Conservation (phyloP, 2,329 filamentous ascomycete species). For the Alternaria sp. region DNA sequence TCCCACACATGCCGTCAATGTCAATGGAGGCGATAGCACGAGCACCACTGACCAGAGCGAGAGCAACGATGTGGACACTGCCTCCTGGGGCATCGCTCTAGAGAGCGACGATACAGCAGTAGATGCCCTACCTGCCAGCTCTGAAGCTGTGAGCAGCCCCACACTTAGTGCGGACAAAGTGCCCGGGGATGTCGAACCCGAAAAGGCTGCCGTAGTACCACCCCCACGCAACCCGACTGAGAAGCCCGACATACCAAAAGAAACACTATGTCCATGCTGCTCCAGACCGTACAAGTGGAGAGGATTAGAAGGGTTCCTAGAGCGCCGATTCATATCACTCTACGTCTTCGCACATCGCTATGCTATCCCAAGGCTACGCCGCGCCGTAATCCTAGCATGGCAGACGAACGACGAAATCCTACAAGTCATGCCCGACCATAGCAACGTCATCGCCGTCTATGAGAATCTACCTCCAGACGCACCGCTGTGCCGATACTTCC, state of each 20-base stretch:
- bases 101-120: conserved; percentile 41
- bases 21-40: conserved; percentile 29
- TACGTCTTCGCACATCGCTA: conserved; percentile 48
- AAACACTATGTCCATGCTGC: conserved; percentile 49
- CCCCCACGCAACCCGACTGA: conserved; percentile 44
- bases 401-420: conserved; percentile 50
- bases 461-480: conserved; percentile 42
- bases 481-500: conserved; percentile 46
- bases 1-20: conserved; percentile 39
- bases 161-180: conserved; percentile 41
- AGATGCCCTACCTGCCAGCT: conserved; percentile 18
- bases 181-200: conserved; percentile 41
- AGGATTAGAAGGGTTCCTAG: conserved; percentile 49
- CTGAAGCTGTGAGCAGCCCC: conserved; percentile 22
- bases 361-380: conserved; percentile 44
- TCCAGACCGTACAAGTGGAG: conserved; percentile 50
- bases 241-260: conserved; percentile 47
- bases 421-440: conserved; percentile 50
- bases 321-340: conserved; percentile 48
- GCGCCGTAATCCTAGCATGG: conserved; percentile 46
- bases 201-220: conserved; percentile 31
- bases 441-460: conserved; percentile 50
- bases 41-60: conserved; percentile 29
- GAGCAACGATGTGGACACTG: conserved; percentile 46
- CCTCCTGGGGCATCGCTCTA: conserved; percentile 48